Conservation (phyloP, 495 filamentous ascomycete species). For the Copromyces sp. region DNA sequence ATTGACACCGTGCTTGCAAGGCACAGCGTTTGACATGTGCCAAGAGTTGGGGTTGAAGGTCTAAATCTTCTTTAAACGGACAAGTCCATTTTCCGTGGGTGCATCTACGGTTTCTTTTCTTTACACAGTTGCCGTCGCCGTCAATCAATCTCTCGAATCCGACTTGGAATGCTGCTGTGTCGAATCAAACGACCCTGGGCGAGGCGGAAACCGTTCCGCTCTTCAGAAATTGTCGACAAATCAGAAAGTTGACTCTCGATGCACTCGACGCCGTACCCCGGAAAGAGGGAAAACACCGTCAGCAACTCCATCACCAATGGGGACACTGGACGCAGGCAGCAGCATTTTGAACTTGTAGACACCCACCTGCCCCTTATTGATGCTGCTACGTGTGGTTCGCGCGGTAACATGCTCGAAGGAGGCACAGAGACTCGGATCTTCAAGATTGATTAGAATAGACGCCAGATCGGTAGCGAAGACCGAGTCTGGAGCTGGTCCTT, state of each 20-base stretch:
- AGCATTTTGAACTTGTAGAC: not conserved
- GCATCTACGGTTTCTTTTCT: not conserved
- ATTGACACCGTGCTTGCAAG: too few species aligned
- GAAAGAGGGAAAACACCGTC: not conserved
- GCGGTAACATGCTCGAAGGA: not conserved
- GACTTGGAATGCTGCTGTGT: not conserved
- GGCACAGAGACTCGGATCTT: not conserved
- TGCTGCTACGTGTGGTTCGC: not conserved
- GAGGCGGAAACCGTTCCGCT: not conserved
- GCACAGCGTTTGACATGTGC: not conserved
- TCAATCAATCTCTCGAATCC: not conserved
- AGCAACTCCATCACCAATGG: not conserved
- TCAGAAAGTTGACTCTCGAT: not conserved
- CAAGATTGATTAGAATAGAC: not conserved
- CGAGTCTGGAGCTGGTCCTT: not conserved
- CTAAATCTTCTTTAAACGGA: not conserved
- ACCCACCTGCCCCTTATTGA: not conserved
- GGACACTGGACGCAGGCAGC: not conserved
- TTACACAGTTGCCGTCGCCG: not conserved
- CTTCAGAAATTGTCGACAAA: not conserved
- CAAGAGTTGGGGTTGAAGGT: not conserved
- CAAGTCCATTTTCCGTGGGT: not conserved
- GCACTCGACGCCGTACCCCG: not conserved
- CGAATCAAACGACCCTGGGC: not conserved
- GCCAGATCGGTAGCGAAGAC: not conserved